Percentiles rank a stretch among this genome's conserved stretches.
Evolutionary conservation across 148 eudicot species (phyloP).

Genomic region (Rhododendron mucronatum): DNA sequence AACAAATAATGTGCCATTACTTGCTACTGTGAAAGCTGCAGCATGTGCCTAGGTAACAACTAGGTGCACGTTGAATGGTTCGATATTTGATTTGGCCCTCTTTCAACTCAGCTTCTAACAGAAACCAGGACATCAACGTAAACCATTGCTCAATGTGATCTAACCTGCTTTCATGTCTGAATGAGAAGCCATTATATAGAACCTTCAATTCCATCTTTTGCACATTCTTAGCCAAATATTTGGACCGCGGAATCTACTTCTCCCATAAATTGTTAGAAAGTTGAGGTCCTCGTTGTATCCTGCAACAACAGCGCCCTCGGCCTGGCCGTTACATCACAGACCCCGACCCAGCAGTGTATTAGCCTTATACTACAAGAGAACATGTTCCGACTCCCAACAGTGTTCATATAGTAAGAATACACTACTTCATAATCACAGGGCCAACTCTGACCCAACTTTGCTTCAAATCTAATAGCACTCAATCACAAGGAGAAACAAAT

Average conservation of each 20-base stretch:
- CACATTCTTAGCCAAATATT: constrained; percentile 89
- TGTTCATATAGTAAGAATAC: no score
- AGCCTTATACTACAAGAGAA: no score
- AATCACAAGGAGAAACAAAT: not conserved
- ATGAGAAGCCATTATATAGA: constrained; percentile 82
- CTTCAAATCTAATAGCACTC: not conserved
- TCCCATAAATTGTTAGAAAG: constrained; percentile 88
- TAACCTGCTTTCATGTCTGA: constrained; percentile 94
- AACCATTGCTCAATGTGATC: not conserved
- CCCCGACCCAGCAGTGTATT: not conserved
- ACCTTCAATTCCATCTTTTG: constrained; percentile 85
- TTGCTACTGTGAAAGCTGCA: not conserved
- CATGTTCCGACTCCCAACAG: not conserved
- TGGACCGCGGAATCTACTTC: constrained; percentile 90
- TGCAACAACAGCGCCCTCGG: constrained; percentile 77
- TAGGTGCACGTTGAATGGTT: not conserved
- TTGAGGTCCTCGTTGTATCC: constrained; percentile 94
- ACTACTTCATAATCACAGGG: not conserved
- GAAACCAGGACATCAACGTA: not conserved
- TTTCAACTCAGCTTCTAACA: not conserved
- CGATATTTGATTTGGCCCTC: not conserved
- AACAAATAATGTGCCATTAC: not conserved
- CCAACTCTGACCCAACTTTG: not conserved
- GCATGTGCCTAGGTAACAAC: not conserved
- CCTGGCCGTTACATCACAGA: constrained; percentile 39